These are phyloP conservation scores for Crucihimalaya himalaica DNA, from an alignment of 345 rosid species.

Conservation along the genomic window DNA sequence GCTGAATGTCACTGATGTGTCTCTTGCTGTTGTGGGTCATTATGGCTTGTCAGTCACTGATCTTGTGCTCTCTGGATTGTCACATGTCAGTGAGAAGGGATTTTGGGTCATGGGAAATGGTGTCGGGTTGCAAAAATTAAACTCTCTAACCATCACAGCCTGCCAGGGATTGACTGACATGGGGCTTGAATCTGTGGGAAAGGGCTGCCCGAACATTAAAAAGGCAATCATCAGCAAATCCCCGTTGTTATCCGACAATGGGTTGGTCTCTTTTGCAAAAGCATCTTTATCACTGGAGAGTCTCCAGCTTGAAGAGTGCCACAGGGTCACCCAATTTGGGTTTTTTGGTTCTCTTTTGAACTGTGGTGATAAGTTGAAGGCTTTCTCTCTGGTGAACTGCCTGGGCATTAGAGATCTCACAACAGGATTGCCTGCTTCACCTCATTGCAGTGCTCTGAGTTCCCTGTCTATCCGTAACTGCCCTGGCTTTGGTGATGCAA, in stretches of 20 bases:
- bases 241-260: conserved; percentile 68
- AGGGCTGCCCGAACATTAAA: conserved; percentile 79
- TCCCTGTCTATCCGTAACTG: conserved; percentile 70
- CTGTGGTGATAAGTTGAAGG: conserved; percentile 71
- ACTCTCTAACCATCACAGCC: conserved; percentile 58
- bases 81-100: conserved; percentile 73
- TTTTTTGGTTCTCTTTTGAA: conserved; percentile 70
- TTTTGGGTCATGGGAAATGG: conserved; percentile 98
- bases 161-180: conserved; percentile 77
- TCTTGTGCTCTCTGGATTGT: conserved; percentile 62
- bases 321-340: conserved; percentile 89
- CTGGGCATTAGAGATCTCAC: conserved; percentile 65
- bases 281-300: conserved; percentile 67
- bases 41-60: conserved; percentile 77
- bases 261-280: conserved; percentile 74
- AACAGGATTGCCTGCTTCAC: conserved; percentile 40
- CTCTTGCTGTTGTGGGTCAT: conserved; percentile 87
- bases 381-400: conserved; percentile 69
- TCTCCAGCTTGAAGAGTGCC: conserved; percentile 90
- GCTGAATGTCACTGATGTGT: conserved; percentile 72
- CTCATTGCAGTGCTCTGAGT: conserved; percentile 58
- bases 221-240: conserved; percentile 59
- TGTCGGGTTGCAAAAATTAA: conserved; percentile 78
- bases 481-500: conserved; percentile 81
- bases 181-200: conserved; percentile 76